Percentiles rank a stretch among this genome's conserved stretches.
Conservation (phyloP, 139 green algal species). For the Spirogloea muscicola region DNA sequence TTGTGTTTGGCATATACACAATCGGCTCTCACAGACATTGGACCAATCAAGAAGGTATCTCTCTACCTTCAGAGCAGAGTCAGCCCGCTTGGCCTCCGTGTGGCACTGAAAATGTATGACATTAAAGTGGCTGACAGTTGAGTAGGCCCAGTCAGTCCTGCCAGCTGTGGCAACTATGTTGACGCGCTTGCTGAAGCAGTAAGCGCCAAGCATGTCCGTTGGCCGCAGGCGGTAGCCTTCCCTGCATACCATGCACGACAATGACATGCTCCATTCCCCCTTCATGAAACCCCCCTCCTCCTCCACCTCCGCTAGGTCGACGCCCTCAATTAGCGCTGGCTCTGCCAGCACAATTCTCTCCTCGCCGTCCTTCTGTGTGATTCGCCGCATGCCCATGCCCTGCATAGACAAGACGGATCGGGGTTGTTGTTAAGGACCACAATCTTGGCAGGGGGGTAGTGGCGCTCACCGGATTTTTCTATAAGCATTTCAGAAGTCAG, state of each 20-base stretch:
- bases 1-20: background rate
- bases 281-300: conserved; percentile 47
- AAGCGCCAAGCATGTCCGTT: conserved; percentile 53
- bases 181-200: conserved; percentile 56
- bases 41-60: background rate
- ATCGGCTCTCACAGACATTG: background rate
- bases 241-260: conserved; percentile 57
- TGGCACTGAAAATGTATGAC: conserved; percentile 66
- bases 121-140: conserved; percentile 62
- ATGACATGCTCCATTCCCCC: too few species aligned
- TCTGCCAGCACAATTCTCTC: conserved; percentile 17
- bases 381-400: conserved; percentile 39
- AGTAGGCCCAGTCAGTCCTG: conserved; percentile 32
- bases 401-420: too few species aligned
- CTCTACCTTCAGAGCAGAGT: conserved; percentile 46
- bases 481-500: too few species aligned
- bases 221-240: conserved; percentile 59
- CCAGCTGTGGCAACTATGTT: background rate
- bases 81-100: conserved; percentile 53
- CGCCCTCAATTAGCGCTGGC: conserved; percentile 2
- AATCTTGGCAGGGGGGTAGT: too few species aligned
- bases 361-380: conserved; percentile 36
- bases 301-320: conserved; percentile 48
- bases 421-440: too few species aligned
- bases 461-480: too few species aligned